A percentile compares a stretch with the other conserved stretches of the same genome.
Evolutionary conservation across 2,329 filamentous ascomycete species (phyloP).

Genomic region (Clonostachys byssicola): DNA sequence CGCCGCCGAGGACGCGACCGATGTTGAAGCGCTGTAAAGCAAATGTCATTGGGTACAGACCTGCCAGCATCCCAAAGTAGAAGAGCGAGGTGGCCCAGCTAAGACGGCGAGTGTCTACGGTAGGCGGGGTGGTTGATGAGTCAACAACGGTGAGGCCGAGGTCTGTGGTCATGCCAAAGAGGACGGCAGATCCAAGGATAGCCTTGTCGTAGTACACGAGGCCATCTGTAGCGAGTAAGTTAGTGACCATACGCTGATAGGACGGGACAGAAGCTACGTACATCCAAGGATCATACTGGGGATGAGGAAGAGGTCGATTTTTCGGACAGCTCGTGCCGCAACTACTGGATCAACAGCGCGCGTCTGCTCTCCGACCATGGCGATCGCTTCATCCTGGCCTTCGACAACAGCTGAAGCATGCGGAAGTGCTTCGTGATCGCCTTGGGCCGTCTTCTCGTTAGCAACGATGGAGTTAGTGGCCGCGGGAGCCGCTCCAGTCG

Average conservation of each 20-base stretch:
- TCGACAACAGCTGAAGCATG: too few relatives aligned
- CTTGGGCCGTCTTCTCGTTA: too few relatives aligned
- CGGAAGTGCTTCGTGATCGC: too few relatives aligned
- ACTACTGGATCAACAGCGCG: conserved; percentile 49
- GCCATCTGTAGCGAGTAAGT: conserved; percentile 12
- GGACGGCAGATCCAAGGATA: conserved; percentile 66
- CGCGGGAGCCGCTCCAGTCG: too few relatives aligned
- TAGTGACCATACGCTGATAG: too few relatives aligned
- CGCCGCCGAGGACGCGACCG: conserved; percentile 57
- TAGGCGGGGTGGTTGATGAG: conserved; percentile 38
- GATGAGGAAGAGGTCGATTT: conserved; percentile 65
- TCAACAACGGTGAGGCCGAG: conserved; percentile 54
- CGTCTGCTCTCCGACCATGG: conserved; percentile 53
- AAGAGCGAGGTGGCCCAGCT: conserved; percentile 77
- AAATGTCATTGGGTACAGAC: conserved; percentile 71
- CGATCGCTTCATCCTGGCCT: conserved; percentile 44
- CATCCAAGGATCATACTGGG: conserved; percentile 58
- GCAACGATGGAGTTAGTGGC: too few relatives aligned
- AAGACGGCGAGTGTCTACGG: conserved; percentile 61
- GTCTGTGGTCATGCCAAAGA: conserved; percentile 74
- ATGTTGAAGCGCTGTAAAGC: conserved; percentile 64
- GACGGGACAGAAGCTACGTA: background rate
- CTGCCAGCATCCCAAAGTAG: conserved; percentile 76
- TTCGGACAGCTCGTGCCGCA: conserved; percentile 54
- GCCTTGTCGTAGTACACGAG: conserved; percentile 51